Evolutionary conservation across 208 protist species (phyloP).

Genomic region (Wallacemonas sp.): DNA sequence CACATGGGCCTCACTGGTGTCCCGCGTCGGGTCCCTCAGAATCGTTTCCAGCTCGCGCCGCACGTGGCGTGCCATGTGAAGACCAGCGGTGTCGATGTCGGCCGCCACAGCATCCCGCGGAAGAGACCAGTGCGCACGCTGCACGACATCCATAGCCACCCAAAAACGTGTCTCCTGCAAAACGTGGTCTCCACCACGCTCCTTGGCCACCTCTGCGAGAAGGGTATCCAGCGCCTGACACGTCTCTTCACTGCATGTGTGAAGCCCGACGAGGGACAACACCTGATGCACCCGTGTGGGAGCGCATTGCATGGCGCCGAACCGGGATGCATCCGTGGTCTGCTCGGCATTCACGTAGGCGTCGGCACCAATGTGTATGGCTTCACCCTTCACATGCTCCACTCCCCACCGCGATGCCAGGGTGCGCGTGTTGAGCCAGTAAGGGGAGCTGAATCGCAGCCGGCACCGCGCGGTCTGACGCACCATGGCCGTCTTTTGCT

Average conservation of each 20-base stretch:
- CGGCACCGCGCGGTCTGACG: background rate
- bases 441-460: constrained; percentile 42
- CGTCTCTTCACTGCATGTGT: background rate
- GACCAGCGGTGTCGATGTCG: background rate
- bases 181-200: background rate
- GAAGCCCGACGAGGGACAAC: constrained; percentile 10
- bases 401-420: constrained; percentile 44
- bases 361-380: constrained; percentile 1
- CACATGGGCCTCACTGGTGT: too few species aligned
- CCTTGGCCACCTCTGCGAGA: background rate
- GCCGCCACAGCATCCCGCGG: background rate
- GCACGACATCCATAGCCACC: background rate
- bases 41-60: background rate
- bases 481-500: background rate
- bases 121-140: background rate
- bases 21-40: background rate
- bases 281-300: constrained; percentile 28
- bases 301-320: constrained; percentile 33
- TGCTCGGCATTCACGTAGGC: constrained; percentile 55
- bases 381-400: constrained; percentile 16
- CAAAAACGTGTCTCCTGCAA: background rate
- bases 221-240: constrained; percentile 20
- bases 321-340: constrained; percentile 53
- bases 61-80: background rate
- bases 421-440: constrained; percentile 35